A percentile compares a stretch with the other conserved stretches of the same genome.
phyloP scores from a whole-genome alignment of 2,329 filamentous ascomycete genomes.

The Fusarium xylarioides region DNA sequence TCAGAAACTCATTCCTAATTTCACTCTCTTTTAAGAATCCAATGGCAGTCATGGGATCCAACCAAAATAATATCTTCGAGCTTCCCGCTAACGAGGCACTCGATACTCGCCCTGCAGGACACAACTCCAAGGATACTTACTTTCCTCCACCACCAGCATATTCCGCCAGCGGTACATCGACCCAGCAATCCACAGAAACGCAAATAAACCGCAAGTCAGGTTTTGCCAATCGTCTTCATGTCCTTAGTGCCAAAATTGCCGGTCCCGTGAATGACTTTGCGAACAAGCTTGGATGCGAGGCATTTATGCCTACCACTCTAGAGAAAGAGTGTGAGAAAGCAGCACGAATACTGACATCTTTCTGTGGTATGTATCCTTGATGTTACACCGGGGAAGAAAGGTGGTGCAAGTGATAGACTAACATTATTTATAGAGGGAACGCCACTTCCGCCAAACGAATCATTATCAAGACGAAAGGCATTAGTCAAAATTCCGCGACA shows the following conservation, averaged over 20 bases:
- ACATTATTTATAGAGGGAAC: not conserved
- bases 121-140: not conserved
- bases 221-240: not conserved
- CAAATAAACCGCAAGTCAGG: not conserved
- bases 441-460: not conserved
- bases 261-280: not conserved
- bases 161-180: not conserved
- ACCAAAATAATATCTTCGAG: not conserved
- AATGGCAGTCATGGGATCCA: not conserved
- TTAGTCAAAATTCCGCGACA: not conserved
- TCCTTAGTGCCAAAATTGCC: not conserved
- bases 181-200: not conserved
- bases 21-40: not conserved
- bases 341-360: not conserved
- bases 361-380: not conserved
- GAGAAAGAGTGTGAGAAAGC: not conserved
- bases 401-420: not conserved
- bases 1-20: not conserved
- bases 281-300: not conserved
- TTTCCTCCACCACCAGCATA: not conserved
- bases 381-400: fast-evolving
- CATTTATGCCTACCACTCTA: not conserved
- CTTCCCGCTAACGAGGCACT: not conserved
- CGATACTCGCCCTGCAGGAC: not conserved
- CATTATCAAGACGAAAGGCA: not conserved